A percentile compares a stretch with the other conserved stretches of the same genome.
Conservation (phyloP, 371 early-diverging fungal genomes). For the Rhizopus microsporus region DNA sequence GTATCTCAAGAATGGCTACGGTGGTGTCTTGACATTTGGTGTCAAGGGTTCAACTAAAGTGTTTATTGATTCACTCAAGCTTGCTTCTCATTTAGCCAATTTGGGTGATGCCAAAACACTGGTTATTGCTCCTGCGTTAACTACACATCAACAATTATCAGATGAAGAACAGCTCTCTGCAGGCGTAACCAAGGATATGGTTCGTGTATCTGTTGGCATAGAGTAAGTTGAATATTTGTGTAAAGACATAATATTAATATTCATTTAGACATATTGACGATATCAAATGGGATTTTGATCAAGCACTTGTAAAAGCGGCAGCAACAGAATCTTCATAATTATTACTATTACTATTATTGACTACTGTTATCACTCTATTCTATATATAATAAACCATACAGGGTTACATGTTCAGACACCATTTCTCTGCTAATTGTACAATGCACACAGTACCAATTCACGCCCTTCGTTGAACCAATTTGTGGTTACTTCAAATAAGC, state of each 20-base stretch:
- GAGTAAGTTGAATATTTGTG: slow-evolving; percentile 42
- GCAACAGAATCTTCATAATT: too few species aligned
- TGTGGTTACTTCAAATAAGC: slow-evolving; percentile 4
- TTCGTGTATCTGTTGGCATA: slow-evolving; percentile 85
- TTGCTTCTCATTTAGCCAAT: slow-evolving; percentile 86
- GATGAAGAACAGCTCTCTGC: slow-evolving; percentile 75
- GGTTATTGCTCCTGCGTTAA: slow-evolving; percentile 81
- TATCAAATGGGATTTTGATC: slow-evolving; percentile 77
- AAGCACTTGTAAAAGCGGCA: slow-evolving; percentile 46
- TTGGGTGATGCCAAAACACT: slow-evolving; percentile 90
- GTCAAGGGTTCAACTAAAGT: slow-evolving; percentile 64
- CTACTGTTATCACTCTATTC: too few species aligned
- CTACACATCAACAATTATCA: slow-evolving; percentile 85
- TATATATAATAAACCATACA: slow-evolving; percentile 1
- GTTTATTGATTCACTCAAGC: slow-evolving; percentile 74
- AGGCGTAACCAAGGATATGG: slow-evolving; percentile 82
- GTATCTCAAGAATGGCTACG: slow-evolving; percentile 75
- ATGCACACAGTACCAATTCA: too few species aligned
- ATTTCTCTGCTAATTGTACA: too few species aligned
- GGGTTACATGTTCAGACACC: background rate
- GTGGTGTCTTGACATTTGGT: slow-evolving; percentile 87
- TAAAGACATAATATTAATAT: background rate
- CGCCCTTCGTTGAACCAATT: slow-evolving; percentile 4
- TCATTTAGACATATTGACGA: slow-evolving; percentile 75
- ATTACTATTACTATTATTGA: too few species aligned